Conservation (phyloP, 2,329 filamentous ascomycete species). For the Trichoderma hamatum region DNA sequence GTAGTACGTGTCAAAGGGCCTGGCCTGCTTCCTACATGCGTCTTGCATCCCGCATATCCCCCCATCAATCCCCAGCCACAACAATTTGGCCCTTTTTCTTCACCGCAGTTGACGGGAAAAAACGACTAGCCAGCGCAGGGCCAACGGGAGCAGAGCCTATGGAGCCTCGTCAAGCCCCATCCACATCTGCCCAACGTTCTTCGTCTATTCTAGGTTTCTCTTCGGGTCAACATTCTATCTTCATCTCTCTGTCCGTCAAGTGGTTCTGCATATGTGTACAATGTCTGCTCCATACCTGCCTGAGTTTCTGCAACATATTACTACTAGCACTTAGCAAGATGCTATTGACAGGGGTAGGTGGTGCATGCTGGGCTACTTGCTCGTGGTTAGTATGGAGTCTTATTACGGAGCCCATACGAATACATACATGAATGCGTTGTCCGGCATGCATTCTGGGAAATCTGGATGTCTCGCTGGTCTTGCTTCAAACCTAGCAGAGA, state of each 20-base stretch:
- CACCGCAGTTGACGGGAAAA: conserved; percentile 20
- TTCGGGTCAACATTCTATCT: neutral
- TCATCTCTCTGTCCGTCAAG: neutral
- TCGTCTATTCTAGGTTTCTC: neutral
- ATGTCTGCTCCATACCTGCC: neutral
- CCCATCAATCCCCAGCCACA: conserved; percentile 1
- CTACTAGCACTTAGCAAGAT: neutral
- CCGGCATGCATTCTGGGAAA: conserved; percentile 4
- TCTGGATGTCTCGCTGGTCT: conserved; percentile 6
- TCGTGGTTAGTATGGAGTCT: neutral
- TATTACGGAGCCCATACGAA: conserved; percentile 15
- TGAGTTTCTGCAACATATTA: neutral
- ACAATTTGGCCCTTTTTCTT: conserved; percentile 2
- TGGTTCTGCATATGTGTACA: conserved; percentile 2
- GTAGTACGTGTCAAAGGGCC: conserved; percentile 14
- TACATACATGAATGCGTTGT: conserved; percentile 22
- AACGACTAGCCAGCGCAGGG: neutral
- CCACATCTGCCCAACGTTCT: conserved; percentile 5
- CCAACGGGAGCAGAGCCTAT: neutral
- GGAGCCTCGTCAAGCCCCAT: neutral
- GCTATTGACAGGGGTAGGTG: neutral
- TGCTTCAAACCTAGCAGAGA: neutral
- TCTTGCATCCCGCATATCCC: conserved; percentile 18
- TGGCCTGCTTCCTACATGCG: conserved; percentile 14
- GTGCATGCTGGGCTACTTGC: neutral